Evolutionary conservation across 805 yeast genomes (phyloP).

Genomic region (Blastobotrys peoriensis): DNA sequence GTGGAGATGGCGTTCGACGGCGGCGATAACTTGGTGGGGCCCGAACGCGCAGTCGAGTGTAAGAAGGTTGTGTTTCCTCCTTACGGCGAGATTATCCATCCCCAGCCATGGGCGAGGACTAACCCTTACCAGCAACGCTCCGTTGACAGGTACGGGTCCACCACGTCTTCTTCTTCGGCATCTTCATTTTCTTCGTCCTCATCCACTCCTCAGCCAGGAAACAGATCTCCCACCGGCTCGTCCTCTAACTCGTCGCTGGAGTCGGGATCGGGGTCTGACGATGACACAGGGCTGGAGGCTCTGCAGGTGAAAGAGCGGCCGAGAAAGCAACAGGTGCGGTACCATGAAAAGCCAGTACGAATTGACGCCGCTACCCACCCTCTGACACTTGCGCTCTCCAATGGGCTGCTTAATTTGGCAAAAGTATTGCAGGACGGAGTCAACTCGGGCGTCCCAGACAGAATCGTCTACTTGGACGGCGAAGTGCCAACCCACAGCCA

Average conservation of each 20-base stretch:
- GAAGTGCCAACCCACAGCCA: constrained; percentile 24
- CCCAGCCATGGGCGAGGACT: not conserved
- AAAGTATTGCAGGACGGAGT: constrained; percentile 30
- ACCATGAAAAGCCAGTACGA: not conserved
- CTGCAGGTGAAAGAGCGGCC: too few relatives aligned
- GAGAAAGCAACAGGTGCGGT: not conserved
- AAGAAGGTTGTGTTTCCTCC: not conserved
- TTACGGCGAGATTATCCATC: not conserved
- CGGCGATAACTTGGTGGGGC: not conserved
- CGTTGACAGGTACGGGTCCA: not conserved
- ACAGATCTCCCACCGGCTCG: not conserved
- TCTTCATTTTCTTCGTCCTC: not conserved
- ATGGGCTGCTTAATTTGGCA: constrained; percentile 29
- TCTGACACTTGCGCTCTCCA: constrained; percentile 19
- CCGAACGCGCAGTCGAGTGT: not conserved
- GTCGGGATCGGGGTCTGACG: not conserved
- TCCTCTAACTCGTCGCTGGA: not conserved
- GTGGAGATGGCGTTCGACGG: not conserved
- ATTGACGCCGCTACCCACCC: not conserved
- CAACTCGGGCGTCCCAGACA: constrained; percentile 22
- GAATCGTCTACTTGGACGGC: constrained; percentile 21
- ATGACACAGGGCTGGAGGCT: not conserved
- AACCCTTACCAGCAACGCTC: not conserved
- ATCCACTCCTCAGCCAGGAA: not conserved
- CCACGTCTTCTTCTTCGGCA: not conserved